phyloP scores from a whole-genome alignment of 345 rosid species.

The Firmiana major region DNA sequence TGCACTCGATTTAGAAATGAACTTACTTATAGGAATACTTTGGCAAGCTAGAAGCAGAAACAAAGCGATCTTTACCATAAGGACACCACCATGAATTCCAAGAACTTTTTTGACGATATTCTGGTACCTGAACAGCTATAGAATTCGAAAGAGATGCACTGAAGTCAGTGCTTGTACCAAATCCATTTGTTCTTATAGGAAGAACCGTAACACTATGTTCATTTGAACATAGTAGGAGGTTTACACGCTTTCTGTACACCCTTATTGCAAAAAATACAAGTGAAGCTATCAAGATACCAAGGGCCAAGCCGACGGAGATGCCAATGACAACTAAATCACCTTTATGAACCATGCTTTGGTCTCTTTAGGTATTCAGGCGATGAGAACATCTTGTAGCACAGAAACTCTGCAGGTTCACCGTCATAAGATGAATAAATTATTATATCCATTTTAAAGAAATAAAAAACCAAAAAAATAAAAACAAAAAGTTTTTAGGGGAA shows the following conservation, averaged over 20 bases:
- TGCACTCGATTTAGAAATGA: background rate
- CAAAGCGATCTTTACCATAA: constrained; percentile 58
- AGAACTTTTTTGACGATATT: constrained; percentile 38
- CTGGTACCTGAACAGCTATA: constrained; percentile 24
- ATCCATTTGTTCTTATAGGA: constrained; percentile 72
- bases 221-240: constrained; percentile 41
- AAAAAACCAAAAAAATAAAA: too few species aligned
- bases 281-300: constrained; percentile 73
- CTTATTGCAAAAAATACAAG: constrained; percentile 49
- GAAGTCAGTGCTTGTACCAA: constrained; percentile 61
- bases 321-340: constrained; percentile 59
- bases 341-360: constrained; percentile 49
- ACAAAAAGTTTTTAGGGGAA: background rate
- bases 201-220: constrained; percentile 56
- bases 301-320: constrained; percentile 66
- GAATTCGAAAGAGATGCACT: constrained; percentile 55
- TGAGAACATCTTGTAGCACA: constrained; percentile 50
- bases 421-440: constrained; percentile 8
- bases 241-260: constrained; percentile 62
- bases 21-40: constrained; percentile 83
- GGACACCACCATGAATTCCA: constrained; percentile 53
- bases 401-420: constrained; percentile 26
- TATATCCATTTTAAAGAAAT: background rate
- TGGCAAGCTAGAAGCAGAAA: constrained; percentile 75
- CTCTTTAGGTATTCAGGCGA: constrained; percentile 26